A percentile compares a stretch with the other conserved stretches of the same genome.
Conservation (phyloP, 139 green algal species). For the Pseudopediastrum boryanum region DNA sequence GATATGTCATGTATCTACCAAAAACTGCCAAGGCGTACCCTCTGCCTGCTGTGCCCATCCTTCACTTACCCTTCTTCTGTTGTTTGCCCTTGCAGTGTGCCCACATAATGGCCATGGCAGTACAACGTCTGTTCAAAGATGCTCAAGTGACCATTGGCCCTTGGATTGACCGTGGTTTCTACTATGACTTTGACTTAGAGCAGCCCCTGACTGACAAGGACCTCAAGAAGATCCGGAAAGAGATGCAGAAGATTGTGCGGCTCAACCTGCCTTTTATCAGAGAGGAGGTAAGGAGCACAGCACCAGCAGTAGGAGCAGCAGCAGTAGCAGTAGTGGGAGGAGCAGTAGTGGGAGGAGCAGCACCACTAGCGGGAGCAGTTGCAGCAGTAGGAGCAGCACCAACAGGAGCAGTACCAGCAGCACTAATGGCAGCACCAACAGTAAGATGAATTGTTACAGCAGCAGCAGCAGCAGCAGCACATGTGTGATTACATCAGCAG, state of each 20-base stretch:
- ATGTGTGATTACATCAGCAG: too few species aligned
- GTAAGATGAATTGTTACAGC: too few species aligned
- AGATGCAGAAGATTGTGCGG: constrained; percentile 89
- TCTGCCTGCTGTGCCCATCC: too few species aligned
- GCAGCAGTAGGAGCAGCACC: too few species aligned
- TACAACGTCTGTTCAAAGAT: constrained; percentile 90
- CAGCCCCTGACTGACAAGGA: constrained; percentile 85
- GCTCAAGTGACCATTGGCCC: constrained; percentile 94
- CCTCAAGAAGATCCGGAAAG: constrained; percentile 94
- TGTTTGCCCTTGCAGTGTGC: constrained; percentile 69
- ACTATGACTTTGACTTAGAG: constrained; percentile 97
- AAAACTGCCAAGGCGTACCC: too few species aligned
- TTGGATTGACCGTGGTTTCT: constrained; percentile 98
- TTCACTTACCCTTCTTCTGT: not conserved
- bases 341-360: too few species aligned
- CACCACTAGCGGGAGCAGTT: too few species aligned
- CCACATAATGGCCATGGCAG: constrained; percentile 98
- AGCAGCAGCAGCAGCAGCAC: too few species aligned
- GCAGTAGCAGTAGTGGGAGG: too few species aligned
- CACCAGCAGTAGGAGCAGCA: not conserved
- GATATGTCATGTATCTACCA: too few species aligned
- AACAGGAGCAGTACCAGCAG: too few species aligned
- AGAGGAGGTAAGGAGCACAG: constrained; percentile 71
- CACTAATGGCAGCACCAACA: too few species aligned
- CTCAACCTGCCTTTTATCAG: constrained; percentile 80